Conservation (phyloP, 108 stramenopile genomes). For the Poteriospumella lacustris region DNA sequence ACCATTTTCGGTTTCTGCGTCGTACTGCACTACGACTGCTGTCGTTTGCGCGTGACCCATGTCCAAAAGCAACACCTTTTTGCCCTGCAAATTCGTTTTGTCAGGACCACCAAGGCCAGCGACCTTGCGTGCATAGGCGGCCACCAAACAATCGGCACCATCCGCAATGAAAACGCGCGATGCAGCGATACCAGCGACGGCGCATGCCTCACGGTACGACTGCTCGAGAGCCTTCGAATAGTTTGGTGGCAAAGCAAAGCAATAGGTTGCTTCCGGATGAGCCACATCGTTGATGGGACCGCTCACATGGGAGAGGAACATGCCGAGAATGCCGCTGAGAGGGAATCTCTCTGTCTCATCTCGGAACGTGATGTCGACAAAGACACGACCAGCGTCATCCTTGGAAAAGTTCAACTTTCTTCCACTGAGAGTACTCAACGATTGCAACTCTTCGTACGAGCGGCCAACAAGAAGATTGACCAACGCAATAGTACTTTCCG, state of each 20-base stretch:
- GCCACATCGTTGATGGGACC: background rate
- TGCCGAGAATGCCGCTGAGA: background rate
- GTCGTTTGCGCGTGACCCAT: background rate
- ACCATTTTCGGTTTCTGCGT: background rate
- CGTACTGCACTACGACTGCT: background rate
- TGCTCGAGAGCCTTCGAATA: background rate
- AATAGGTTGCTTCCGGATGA: background rate
- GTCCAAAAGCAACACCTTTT: background rate
- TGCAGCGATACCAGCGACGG: background rate
- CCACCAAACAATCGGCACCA: background rate
- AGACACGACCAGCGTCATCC: background rate
- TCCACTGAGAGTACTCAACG: background rate
- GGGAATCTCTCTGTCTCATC: background rate
- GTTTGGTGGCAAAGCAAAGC: background rate
- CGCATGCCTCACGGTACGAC: background rate
- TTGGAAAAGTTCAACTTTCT: background rate
- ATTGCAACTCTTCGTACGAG: background rate
- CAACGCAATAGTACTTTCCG: background rate
- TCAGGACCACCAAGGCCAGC: background rate
- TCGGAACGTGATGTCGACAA: background rate
- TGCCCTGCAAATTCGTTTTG: background rate
- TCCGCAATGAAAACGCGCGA: background rate
- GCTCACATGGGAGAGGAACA: background rate
- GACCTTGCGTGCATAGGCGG: slow-evolving; percentile 1
- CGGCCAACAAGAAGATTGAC: background rate